phyloP scores from a whole-genome alignment of 768 basidiomycete species.

The Leccinum imitatum region DNA sequence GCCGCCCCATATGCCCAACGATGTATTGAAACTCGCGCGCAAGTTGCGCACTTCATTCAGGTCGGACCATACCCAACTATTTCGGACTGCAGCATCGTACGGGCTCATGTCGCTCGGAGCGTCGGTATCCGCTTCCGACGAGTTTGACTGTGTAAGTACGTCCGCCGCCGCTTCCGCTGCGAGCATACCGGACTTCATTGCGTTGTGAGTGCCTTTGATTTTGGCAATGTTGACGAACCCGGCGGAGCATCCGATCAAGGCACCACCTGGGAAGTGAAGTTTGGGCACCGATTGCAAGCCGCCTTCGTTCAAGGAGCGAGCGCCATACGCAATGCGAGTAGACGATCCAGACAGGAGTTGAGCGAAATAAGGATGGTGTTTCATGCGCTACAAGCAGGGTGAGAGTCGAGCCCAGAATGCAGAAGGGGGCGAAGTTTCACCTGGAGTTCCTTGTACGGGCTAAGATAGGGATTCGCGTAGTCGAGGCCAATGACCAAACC shows the following conservation, averaged over 20 bases:
- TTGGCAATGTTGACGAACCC: slow-evolving; percentile 96
- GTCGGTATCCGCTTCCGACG: background rate
- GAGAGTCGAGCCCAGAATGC: background rate
- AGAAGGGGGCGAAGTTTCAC: slow-evolving; percentile 39
- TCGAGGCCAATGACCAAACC: slow-evolving; percentile 94
- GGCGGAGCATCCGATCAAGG: slow-evolving; percentile 91
- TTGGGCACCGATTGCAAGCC: slow-evolving; percentile 89
- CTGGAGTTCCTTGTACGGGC: slow-evolving; percentile 92
- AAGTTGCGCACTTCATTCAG: slow-evolving; percentile 89
- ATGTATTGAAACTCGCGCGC: slow-evolving; percentile 82
- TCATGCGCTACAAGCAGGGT: slow-evolving; percentile 62
- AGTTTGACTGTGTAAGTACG: slow-evolving; percentile 41
- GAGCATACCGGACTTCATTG: slow-evolving; percentile 98
- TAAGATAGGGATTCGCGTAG: slow-evolving; percentile 90
- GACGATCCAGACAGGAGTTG: slow-evolving; percentile 71
- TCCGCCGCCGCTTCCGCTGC: slow-evolving; percentile 87
- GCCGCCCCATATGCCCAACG: slow-evolving; percentile 83
- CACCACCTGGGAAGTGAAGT: slow-evolving; percentile 90
- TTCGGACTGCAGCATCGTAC: slow-evolving; percentile 68
- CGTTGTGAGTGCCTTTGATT: slow-evolving; percentile 98
- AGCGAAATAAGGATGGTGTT: slow-evolving; percentile 92
- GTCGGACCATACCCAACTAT: slow-evolving; percentile 85
- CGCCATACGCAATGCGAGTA: slow-evolving; percentile 87
- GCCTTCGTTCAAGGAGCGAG: slow-evolving; percentile 87
- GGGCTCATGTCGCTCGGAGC: slow-evolving; percentile 58